These are phyloP conservation scores for Termitomyces titanicus DNA, from an alignment of 768 basidiomycete genomes.

Conservation along the genomic window DNA sequence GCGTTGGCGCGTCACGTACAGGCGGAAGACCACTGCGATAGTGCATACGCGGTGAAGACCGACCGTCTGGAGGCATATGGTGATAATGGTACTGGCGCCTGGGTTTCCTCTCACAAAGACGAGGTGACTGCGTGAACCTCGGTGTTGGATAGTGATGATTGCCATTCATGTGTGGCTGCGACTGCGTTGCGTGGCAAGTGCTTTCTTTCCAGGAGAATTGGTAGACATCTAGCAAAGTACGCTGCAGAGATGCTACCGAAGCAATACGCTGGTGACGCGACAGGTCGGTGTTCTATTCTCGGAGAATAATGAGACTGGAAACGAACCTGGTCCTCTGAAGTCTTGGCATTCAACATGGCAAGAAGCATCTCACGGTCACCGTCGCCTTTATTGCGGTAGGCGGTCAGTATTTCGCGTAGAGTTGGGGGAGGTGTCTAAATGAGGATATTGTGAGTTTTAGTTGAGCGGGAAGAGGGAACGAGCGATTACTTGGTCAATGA, in stretches of 20 bases:
- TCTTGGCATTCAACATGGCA: slow-evolving; percentile 88
- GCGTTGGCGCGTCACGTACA: slow-evolving; percentile 30
- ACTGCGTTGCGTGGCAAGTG: slow-evolving; percentile 18
- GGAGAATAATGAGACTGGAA: not conserved
- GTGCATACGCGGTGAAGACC: slow-evolving; percentile 32
- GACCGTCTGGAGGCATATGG: slow-evolving; percentile 29
- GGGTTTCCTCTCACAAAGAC: slow-evolving; percentile 27
- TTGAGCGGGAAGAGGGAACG: not conserved
- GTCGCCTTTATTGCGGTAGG: slow-evolving; percentile 82
- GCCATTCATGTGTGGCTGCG: slow-evolving; percentile 23
- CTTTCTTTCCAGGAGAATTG: slow-evolving; percentile 24
- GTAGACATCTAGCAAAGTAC: slow-evolving; percentile 64
- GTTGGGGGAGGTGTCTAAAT: slow-evolving; percentile 71
- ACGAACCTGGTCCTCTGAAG: slow-evolving; percentile 87
- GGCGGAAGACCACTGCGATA: slow-evolving; percentile 28
- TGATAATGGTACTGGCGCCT: slow-evolving; percentile 29
- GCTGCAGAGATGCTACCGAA: slow-evolving; percentile 65
- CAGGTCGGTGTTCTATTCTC: not conserved
- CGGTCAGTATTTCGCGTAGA: slow-evolving; percentile 81
- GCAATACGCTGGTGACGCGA: slow-evolving; percentile 56
- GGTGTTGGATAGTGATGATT: slow-evolving; percentile 38
- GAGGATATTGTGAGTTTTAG: slow-evolving; percentile 11
- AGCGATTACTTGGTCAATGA: slow-evolving; percentile 38
- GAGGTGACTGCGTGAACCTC: slow-evolving; percentile 33
- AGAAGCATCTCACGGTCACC: slow-evolving; percentile 91